Evolutionary conservation across 2,329 filamentous ascomycete species (phyloP).

Genomic region (Trichoderma simmonsii): DNA sequence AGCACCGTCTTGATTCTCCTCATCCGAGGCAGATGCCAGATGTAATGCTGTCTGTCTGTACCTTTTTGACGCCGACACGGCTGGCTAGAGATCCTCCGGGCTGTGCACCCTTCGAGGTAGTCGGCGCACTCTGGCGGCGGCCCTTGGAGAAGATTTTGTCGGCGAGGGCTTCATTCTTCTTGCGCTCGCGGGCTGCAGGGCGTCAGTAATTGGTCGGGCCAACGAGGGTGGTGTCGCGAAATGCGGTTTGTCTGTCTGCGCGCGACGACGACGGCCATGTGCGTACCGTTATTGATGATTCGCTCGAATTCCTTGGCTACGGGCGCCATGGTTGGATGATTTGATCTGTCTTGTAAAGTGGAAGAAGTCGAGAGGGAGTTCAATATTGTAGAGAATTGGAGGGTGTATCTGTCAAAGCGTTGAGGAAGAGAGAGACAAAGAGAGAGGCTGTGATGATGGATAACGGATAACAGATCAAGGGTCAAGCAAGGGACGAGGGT

Average conservation of each 20-base stretch:
- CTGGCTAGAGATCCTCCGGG: constrained; percentile 61
- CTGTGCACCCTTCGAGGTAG: constrained; percentile 40
- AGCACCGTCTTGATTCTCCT: neutral
- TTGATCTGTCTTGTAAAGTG: neutral
- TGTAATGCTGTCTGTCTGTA: constrained; percentile 30
- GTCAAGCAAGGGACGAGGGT: neutral
- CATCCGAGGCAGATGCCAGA: neutral
- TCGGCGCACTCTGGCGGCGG: constrained; percentile 56
- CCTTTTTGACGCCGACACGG: constrained; percentile 71
- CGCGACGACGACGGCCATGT: neutral
- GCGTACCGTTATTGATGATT: constrained; percentile 52
- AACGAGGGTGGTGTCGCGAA: constrained; percentile 45
- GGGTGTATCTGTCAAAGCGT: neutral
- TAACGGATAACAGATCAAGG: neutral
- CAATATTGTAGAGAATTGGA: neutral
- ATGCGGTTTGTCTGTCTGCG: constrained; percentile 31
- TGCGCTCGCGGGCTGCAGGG: constrained; percentile 59
- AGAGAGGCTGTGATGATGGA: neutral
- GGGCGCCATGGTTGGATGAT: constrained; percentile 37
- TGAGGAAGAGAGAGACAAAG: neutral
- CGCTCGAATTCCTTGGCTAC: constrained; percentile 51
- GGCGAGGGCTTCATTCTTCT: constrained; percentile 69
- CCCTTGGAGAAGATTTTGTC: constrained; percentile 66
- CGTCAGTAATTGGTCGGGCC: constrained; percentile 15
- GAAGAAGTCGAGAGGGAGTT: neutral